These are phyloP conservation scores for Prillingera fragicola DNA, from an alignment of 1,284 basidiomycete species.

Conservation along the genomic window DNA sequence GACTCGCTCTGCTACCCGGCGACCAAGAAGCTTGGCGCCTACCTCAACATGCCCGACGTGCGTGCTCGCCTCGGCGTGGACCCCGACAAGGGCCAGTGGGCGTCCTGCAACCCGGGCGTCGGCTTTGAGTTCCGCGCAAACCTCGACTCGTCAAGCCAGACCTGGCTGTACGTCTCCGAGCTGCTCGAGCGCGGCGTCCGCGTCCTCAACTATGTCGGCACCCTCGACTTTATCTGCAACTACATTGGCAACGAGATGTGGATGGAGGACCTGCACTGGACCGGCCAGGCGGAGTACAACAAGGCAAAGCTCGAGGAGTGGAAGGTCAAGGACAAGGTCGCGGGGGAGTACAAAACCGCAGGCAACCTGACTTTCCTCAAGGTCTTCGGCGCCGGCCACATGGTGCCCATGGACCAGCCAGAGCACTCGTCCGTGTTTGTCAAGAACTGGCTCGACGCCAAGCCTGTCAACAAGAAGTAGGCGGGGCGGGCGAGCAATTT, in stretches of 20 bases:
- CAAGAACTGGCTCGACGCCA: constrained; percentile 41
- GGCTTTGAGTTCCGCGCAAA: constrained; percentile 26
- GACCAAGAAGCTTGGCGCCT: constrained; percentile 48
- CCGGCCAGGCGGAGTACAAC: constrained; percentile 55
- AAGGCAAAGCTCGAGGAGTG: constrained; percentile 49
- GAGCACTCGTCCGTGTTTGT: constrained; percentile 44
- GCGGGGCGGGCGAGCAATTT: too few relatives aligned
- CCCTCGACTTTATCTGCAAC: constrained; percentile 71
- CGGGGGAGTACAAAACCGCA: constrained; percentile 57
- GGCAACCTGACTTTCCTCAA: constrained; percentile 54
- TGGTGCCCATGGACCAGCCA: constrained; percentile 50
- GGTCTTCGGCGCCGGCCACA: constrained; percentile 43
- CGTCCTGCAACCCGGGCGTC: constrained; percentile 52
- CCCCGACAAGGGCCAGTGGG: constrained; percentile 53
- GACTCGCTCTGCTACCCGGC: constrained; percentile 49
- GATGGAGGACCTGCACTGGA: constrained; percentile 61
- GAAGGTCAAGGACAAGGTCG: constrained; percentile 49
- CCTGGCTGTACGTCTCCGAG: constrained; percentile 57
- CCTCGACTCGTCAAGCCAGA: constrained; percentile 39
- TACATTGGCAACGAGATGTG: constrained; percentile 62
- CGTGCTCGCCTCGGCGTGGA: constrained; percentile 60
- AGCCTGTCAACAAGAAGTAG: too few relatives aligned
- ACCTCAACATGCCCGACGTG: constrained; percentile 56
- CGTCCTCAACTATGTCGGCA: constrained; percentile 57
- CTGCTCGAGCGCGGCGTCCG: constrained; percentile 69